phyloP scores from a whole-genome alignment of 176 grass and related monocot species.

The Oryza nivara region DNA sequence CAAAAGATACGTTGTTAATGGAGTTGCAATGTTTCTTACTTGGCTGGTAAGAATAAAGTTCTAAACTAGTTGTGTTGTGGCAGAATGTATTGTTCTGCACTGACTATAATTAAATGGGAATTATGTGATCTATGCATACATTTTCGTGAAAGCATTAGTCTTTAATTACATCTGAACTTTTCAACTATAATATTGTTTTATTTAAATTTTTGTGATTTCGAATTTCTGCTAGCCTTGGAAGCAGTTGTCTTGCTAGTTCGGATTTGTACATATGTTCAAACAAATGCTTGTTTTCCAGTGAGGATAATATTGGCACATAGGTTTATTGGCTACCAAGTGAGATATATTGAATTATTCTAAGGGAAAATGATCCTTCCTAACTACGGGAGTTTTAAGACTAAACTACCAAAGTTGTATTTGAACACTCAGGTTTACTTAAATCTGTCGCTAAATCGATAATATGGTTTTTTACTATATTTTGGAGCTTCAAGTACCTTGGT shows the following conservation, averaged over 20 bases:
- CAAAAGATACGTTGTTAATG: conserved; percentile 76
- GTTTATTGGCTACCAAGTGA: not conserved
- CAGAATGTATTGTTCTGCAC: not conserved
- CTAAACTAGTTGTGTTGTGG: not conserved
- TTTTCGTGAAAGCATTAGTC: not conserved
- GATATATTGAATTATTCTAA: not conserved
- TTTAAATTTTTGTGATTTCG: not conserved
- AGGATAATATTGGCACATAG: not conserved
- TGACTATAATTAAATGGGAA: not conserved
- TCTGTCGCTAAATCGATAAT: not conserved
- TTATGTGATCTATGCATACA: not conserved
- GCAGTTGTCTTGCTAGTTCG: not conserved
- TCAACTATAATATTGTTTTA: not conserved
- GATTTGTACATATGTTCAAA: not conserved
- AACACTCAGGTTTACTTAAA: not conserved
- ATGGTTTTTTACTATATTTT: conserved; percentile 2
- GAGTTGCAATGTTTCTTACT: conserved; percentile 79
- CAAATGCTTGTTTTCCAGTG: not conserved
- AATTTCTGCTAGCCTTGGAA: not conserved
- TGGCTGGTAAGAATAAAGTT: conserved; percentile 74
- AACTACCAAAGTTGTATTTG: conserved; percentile 1
- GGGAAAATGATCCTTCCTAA: not conserved
- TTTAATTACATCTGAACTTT: conserved; percentile 6
- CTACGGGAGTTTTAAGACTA: not conserved
- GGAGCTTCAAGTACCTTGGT: not conserved